Base-by-base conservation (phyloP, 331 rosid genomes). In the Cydonia oblonga region DNA sequence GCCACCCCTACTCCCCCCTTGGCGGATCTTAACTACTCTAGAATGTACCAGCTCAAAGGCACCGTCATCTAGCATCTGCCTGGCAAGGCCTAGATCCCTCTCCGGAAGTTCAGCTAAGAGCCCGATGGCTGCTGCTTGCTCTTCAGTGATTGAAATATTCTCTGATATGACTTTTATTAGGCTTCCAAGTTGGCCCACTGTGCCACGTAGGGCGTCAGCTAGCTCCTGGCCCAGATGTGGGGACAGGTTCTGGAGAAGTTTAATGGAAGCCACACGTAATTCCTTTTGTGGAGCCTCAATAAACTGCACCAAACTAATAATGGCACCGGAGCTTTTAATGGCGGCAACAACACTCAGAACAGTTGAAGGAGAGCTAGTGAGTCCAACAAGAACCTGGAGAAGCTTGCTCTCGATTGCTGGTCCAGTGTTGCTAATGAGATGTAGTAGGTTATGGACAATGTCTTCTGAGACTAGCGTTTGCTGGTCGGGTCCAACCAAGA, bases 321-420 rank as follows among this genome's bases (percentile, higher is more conserved):
- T 89, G 78, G 99, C 99, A 25, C 99, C 97, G 20, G 97, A 91
- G 86, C 96, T 95, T 84, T 86, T 89, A 82, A 91, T 89, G 71
- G 99, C 97, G 22, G 92, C 29, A 70, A 89, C 96, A 68, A 95
- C 91, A 78, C 88, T 91, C 64, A 71, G 29, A 72, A 89, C 86
- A 0, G 91, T 81, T 53, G 90, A 85, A 59, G 85, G 87, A 84
- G 91, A 84, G 83, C 0, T 73, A 26, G 99, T 90, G 49, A 95
- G 97, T 64, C 99, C 99, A 68, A 91, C 96, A 80, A 95, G 96
- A 78, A 89, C 97, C 78, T 95, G 97, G 74, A 95, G 90, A 82
- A 95, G 99, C 83, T 95, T 91, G 87, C 97, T 83, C 76, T 84
- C 97, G 33, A 95, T 95, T 70, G 96, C 97, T 32, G 99, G 99